Base-by-base conservation (phyloP, 106 monocot species). In the Phalaenopsis equestris region DNA sequence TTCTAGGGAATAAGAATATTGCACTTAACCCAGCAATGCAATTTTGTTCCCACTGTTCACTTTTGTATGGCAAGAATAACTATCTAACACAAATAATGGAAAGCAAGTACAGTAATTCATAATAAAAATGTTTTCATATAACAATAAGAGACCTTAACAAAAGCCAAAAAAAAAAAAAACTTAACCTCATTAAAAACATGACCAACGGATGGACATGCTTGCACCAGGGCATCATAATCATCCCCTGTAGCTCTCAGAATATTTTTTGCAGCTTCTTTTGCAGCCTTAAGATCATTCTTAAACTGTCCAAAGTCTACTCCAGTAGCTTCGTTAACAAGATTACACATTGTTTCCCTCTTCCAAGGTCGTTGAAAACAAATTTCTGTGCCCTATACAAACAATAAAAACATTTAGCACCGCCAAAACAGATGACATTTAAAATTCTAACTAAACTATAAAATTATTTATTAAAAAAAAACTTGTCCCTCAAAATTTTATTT, bases 281-380 rank as follows among this genome's bases (percentile, higher is more conserved):
- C 92, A 85, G 92, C 87, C 81, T 86, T 86, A 84, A 88, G 75
- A 85, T 94, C 67, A 77, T 88, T 76, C 61, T 52, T 73, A 61
- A 92, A 92, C 37, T 85, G 84, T 46, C 61, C 82, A 78, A 98
- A 98, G 73, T 92, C 89, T 78, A 94, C 67, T 49, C 98, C 92
- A 75, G 94, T 91, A 7, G 82, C 88, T 81, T 98, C 92, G 81
- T 90, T 92, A 38, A 98, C 98, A 84, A 98, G 94, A 90, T 93
- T 86, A 83, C 92, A 94, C 98, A 98, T 98, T 41, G 94, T 91
- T 79, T 89, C 92, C 52, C 92, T 89, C 86, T 91, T 94, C 98
- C 98, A 98, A 72, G 98, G 98, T 74, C 92, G 79, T 80, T 87
- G 80, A 36, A 94, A 75, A 80, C 83, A 89, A 81, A 98, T 98